phyloP scores from a whole-genome alignment of 768 basidiomycete genomes.

The Megacollybia marginata region DNA sequence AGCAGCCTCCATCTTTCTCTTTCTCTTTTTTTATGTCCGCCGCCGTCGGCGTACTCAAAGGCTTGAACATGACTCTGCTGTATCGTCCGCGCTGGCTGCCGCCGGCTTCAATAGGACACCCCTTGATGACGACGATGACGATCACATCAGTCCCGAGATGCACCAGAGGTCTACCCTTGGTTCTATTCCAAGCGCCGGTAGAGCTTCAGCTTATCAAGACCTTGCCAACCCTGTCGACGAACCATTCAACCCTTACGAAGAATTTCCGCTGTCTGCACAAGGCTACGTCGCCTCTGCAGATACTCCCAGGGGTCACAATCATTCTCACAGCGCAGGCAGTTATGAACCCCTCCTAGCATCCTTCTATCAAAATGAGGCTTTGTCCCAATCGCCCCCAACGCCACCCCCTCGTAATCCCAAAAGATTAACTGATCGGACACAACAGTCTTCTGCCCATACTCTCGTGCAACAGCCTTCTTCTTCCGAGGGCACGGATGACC shows the following conservation, averaged over 20 bases:
- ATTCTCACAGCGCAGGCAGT: slow-evolving; percentile 48
- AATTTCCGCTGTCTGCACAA: slow-evolving; percentile 25
- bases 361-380: slow-evolving; percentile 22
- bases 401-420: slow-evolving; percentile 27
- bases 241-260: slow-evolving; percentile 47
- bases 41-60: slow-evolving; percentile 52
- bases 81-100: slow-evolving; percentile 67
- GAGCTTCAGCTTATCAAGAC: slow-evolving; percentile 28
- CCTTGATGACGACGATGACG: slow-evolving; percentile 54
- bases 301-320: slow-evolving; percentile 25
- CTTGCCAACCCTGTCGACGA: slow-evolving; percentile 12
- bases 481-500: slow-evolving; percentile 31
- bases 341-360: slow-evolving; percentile 52
- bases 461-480: slow-evolving; percentile 19
- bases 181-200: slow-evolving; percentile 21
- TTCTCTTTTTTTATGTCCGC: slow-evolving; percentile 63
- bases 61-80: slow-evolving; percentile 62
- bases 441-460: background rate
- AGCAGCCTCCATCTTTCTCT: slow-evolving; percentile 57
- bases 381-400: slow-evolving; percentile 19
- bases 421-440: slow-evolving; percentile 14
- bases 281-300: slow-evolving; percentile 38
- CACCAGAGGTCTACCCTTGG: slow-evolving; percentile 32
- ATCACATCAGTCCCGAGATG: slow-evolving; percentile 27
- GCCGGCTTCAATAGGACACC: slow-evolving; percentile 63